These are phyloP conservation scores for Scheffersomyces coipomensis DNA, from an alignment of 805 yeast genomes.

Conservation along the genomic window DNA sequence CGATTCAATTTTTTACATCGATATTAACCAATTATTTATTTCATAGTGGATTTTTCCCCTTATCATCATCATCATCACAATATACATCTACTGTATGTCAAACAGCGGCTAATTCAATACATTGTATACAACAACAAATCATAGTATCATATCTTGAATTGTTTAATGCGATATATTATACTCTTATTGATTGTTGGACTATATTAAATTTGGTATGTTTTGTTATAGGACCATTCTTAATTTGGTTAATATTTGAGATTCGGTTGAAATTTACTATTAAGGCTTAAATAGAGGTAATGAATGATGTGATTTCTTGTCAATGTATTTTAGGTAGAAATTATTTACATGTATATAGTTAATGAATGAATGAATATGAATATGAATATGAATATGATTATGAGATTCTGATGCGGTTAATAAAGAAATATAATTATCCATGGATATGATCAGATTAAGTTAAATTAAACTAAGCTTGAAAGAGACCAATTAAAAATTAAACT, in stretches of 20 bases:
- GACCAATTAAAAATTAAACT: no score
- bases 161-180: constrained; percentile 2
- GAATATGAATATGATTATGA: no score
- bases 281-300: no score
- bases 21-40: background rate
- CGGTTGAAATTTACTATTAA: background rate
- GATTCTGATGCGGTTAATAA: no score
- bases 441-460: no score
- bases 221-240: constrained; percentile 1
- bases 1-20: background rate
- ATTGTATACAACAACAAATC: background rate
- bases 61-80: background rate
- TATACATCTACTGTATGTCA: background rate
- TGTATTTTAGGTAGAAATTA: no score
- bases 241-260: background rate
- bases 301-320: no score
- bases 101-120: background rate
- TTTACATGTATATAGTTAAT: no score
- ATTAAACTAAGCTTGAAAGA: no score
- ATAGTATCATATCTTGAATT: background rate
- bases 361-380: no score
- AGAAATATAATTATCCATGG: no score
- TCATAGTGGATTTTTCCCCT: background rate
- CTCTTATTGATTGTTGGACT: constrained; percentile 3
- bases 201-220: constrained; percentile 4